phyloP scores from a whole-genome alignment of 495 filamentous ascomycete genomes.

The Penicillium fimorum region DNA sequence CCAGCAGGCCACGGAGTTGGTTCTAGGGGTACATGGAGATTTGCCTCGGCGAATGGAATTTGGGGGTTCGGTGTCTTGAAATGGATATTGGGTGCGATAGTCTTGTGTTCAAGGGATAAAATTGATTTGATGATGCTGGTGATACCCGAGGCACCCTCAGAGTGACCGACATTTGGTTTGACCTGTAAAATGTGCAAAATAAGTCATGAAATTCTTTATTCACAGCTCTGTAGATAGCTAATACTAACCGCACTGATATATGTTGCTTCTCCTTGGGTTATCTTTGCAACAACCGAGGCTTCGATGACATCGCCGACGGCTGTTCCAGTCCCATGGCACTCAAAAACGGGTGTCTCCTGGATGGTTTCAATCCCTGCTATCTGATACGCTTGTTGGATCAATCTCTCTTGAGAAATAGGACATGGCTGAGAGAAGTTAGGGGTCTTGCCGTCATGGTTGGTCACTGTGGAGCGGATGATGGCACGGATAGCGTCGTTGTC shows the following conservation, averaged over 20 bases:
- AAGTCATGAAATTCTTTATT: not conserved
- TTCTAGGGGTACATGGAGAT: constrained; percentile 24
- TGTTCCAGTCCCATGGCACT: constrained; percentile 56
- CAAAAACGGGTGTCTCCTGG: constrained; percentile 39
- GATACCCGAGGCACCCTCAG: constrained; percentile 74
- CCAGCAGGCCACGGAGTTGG: constrained; percentile 30
- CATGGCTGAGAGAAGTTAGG: constrained; percentile 10
- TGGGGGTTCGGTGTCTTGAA: constrained; percentile 34
- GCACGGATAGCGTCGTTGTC: constrained; percentile 37
- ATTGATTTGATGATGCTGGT: constrained; percentile 75
- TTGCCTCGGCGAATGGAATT: constrained; percentile 25
- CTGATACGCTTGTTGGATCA: constrained; percentile 11
- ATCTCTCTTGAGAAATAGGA: constrained; percentile 8
- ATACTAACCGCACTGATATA: constrained; percentile 21
- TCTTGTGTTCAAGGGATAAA: constrained; percentile 52
- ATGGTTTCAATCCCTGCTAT: constrained; percentile 10
- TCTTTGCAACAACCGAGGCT: constrained; percentile 21
- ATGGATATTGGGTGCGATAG: constrained; percentile 36
- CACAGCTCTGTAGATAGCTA: not conserved
- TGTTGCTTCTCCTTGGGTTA: constrained; percentile 17
- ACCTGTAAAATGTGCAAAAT: constrained; percentile 30
- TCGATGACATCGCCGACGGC: constrained; percentile 33
- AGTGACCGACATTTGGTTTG: constrained; percentile 83
- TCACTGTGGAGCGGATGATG: constrained; percentile 33
- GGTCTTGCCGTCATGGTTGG: constrained; percentile 34